Evolutionary conservation across 2,329 filamentous ascomycete species (phyloP).

Genomic region (Ophiostoma ulmi): DNA sequence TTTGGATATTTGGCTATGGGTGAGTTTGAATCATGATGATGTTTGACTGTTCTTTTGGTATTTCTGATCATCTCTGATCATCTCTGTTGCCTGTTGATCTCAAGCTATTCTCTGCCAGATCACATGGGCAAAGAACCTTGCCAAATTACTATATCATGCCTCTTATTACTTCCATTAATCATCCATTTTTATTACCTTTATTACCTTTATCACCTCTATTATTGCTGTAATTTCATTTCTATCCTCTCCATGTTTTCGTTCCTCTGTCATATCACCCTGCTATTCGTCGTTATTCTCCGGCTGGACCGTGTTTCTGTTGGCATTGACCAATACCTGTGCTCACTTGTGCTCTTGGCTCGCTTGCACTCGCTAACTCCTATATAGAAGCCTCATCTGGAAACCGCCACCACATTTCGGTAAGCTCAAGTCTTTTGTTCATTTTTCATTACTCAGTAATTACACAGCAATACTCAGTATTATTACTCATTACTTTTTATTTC

Average conservation of each 20-base stretch:
- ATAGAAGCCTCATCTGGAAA: slow-evolving; percentile 94
- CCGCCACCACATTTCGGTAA: slow-evolving; percentile 92
- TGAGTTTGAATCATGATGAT: slow-evolving; percentile 35
- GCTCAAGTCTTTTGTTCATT: slow-evolving; percentile 18
- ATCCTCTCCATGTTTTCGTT: neutral
- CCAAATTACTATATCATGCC: slow-evolving; percentile 4
- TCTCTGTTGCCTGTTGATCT: neutral
- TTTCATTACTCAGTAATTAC: no score
- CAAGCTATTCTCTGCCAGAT: neutral
- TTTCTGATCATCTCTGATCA: neutral
- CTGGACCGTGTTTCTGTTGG: neutral
- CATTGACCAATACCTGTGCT: neutral
- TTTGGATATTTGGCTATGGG: slow-evolving; percentile 98
- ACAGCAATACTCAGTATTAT: no score
- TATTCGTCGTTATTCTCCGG: neutral
- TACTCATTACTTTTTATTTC: neutral
- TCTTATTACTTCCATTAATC: neutral
- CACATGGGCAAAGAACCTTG: slow-evolving; percentile 3
- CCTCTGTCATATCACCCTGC: neutral
- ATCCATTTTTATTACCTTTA: neutral
- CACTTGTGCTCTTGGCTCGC: neutral
- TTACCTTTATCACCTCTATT: neutral
- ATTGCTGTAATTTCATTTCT: neutral
- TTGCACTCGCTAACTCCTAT: neutral
- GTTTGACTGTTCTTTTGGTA: neutral